Conservation (phyloP, 2,329 filamentous ascomycete species). For the Stemphylium lycopersici region DNA sequence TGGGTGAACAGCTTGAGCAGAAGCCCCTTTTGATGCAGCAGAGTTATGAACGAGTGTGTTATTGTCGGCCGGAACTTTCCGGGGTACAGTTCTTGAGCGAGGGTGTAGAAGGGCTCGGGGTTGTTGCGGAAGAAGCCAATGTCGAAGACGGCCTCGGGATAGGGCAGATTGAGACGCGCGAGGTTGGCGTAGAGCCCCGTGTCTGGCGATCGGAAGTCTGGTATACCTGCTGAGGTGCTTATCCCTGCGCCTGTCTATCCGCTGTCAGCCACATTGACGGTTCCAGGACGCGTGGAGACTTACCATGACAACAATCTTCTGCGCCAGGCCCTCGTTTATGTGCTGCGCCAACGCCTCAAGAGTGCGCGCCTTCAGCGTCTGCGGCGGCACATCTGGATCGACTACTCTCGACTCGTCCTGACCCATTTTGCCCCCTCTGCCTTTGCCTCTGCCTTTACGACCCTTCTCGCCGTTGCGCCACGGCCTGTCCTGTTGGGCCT, state of each 20-base stretch:
- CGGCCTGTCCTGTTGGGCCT: constrained; percentile 41
- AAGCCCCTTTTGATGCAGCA: constrained; percentile 79
- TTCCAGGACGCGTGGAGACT: constrained; percentile 11
- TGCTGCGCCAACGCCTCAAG: constrained; percentile 79
- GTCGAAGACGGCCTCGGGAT: constrained; percentile 93
- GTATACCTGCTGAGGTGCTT: constrained; percentile 75
- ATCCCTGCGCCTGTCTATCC: constrained; percentile 80
- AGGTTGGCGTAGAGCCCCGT: constrained; percentile 95
- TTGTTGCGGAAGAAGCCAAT: constrained; percentile 85
- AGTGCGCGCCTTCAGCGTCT: constrained; percentile 70
- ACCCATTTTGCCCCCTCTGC: constrained; percentile 70
- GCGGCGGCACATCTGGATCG: constrained; percentile 67
- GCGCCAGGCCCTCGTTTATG: constrained; percentile 71
- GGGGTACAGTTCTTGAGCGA: constrained; percentile 91
- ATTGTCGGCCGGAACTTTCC: constrained; percentile 88
- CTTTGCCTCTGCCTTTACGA: constrained; percentile 30
- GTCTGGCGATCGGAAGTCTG: constrained; percentile 91
- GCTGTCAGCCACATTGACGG: constrained; percentile 5
- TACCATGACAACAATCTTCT: constrained; percentile 81
- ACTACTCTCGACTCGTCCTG: constrained; percentile 80
- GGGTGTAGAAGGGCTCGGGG: constrained; percentile 87
- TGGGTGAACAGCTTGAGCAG: constrained; percentile 91
- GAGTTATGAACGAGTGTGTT: constrained; percentile 83
- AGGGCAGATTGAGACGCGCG: constrained; percentile 80
- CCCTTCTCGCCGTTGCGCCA: constrained; percentile 38